Evolutionary conservation across 805 yeast species (phyloP).

Genomic region (Schwanniomyces polymorphus): DNA sequence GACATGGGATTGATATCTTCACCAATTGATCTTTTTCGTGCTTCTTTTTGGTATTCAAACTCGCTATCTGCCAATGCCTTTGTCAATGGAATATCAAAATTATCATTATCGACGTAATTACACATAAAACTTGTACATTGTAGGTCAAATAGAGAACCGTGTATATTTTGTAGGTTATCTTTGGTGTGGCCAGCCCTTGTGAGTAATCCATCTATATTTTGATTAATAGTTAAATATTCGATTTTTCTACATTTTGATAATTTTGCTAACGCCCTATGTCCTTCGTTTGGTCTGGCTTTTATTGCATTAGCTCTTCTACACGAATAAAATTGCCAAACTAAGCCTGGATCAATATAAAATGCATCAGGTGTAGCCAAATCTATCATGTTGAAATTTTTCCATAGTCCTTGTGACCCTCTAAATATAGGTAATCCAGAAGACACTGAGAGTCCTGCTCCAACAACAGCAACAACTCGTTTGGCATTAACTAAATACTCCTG

Average conservation of each 20-base stretch:
- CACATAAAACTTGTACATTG: constrained; percentile 78
- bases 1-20: constrained; percentile 19
- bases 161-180: constrained; percentile 62
- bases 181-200: constrained; percentile 62
- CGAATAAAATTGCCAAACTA: constrained; percentile 89
- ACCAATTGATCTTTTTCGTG: constrained; percentile 11
- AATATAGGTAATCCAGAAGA: constrained; percentile 77
- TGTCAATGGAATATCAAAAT: constrained; percentile 60
- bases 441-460: constrained; percentile 84
- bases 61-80: constrained; percentile 47
- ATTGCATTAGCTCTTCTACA: constrained; percentile 66
- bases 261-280: constrained; percentile 69
- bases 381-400: constrained; percentile 76
- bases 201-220: constrained; percentile 79
- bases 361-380: constrained; percentile 94
- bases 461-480: constrained; percentile 57
- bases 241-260: constrained; percentile 43
- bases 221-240: constrained; percentile 68
- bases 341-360: constrained; percentile 74
- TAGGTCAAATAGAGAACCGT: constrained; percentile 74
- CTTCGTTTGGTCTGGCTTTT: constrained; percentile 67
- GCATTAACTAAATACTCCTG: constrained; percentile 49
- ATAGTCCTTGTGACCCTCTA: constrained; percentile 69
- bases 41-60: constrained; percentile 27
- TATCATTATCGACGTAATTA: constrained; percentile 53